Evolutionary conservation across 2,329 filamentous ascomycete genomes (phyloP), one percentile per base, ranked within the genome.

Genomic region (Colletotrichum sp.): DNA sequence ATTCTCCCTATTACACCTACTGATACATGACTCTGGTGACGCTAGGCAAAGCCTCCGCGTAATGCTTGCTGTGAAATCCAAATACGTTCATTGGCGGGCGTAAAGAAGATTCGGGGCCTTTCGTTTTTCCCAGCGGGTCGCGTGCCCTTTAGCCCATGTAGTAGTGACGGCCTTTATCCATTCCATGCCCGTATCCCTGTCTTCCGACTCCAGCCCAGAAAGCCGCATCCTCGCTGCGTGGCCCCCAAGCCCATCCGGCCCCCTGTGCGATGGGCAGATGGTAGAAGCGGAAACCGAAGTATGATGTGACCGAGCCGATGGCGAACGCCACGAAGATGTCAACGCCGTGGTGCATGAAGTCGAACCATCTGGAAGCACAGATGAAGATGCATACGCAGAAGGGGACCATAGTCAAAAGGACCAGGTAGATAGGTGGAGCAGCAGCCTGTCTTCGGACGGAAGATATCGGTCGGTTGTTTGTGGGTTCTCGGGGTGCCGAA

Each of bases 291-390:
- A 96, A 96, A 1, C 92, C 89, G 75, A 95, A 89, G 82, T 91
- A 92, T 6, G 93, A 90, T 28, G 89, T 89, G n/a, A 90, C 83
- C 7, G 92, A 89, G 3, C 95, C 95, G 74, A 97, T 92, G 6
- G 93, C 77, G 55, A 91, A 92, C 6, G 95, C 95, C 77, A 92
- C 93, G 2, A 97, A 84, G 77, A 97, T 93, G 78, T 98, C 95
- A 81, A 96, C 95, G 6, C 92, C 94, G 81, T 94, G 93, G 82
- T 98, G 95, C 26, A 93, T 91, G 85, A 92, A 95, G 82, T 97
- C 92, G 71, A 92, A 94, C 88, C 92, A 97, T 7, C 95, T 92
- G 2, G 94, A 95, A 32, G 92, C 90, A 16, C 91, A 88, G 75
- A 97, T 93, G 85, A 94, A 96, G 75, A 94, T 89, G 2, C 94